Evolutionary conservation across 768 basidiomycete genomes (phyloP), one percentile per base, ranked within the genome.

Genomic region (Suillus alpinus): DNA sequence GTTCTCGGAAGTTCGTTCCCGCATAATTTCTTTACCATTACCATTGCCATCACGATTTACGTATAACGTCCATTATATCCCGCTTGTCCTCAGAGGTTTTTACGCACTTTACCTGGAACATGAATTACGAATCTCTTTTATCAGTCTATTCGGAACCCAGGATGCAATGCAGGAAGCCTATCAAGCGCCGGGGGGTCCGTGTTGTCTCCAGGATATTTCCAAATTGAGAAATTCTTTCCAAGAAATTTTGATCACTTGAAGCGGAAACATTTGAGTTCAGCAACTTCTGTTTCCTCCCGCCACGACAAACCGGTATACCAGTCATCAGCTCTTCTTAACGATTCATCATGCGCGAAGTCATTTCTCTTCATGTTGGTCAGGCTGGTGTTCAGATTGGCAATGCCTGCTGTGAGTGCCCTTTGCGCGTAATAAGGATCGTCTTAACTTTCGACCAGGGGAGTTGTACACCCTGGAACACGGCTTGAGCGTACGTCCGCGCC

Each of bases 401-500:
- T 78, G 94, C 96, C 67, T 98, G 94, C 82, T 96, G 95, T 92
- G 73, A 79, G 91, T 82, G 40, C 16, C 40, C 60, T 50, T 60
- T 60, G 51, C 5, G 53, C 57, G 56, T 44, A 52, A 47, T 46
- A 52, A 55, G 65, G 61, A 58, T 32, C 56, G 46, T 44, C 60
- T 64, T 64, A 18, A 67, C 59, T 2, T 72, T 62, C 36, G 63
- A 63, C 69, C 71, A 94, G 92, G 92, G 95, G 95, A 97, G 77
- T 87, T 98, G 64, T 99, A 98, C 81, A 97, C 95, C 67, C 83
- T 98, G 71, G 96, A 99, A 78, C 96, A 98, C 72, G 96, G 96
- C 68, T 82, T 99, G 61, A 92, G 87, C 77, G 95, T 96, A 74
- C 72, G 92, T 82, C 18, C 29, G 49, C 26, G 29, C 6, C 37